Conservation (phyloP, 148 eudicot species). For the Rhododendron griersonianum region DNA sequence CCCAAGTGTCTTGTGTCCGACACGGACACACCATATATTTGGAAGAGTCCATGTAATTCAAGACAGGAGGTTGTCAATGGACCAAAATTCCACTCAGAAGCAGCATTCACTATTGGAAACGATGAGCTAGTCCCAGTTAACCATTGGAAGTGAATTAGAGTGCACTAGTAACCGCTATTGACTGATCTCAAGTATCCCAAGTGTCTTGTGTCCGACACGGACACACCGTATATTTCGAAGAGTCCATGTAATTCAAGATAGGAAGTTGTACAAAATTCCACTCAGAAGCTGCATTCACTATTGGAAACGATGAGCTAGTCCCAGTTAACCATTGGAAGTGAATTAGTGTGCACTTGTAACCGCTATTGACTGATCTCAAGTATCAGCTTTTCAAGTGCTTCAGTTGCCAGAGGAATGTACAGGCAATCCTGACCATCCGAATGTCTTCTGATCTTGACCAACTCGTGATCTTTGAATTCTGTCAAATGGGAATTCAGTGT, state of each 20-base stretch:
- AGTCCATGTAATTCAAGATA: background rate
- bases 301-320: background rate
- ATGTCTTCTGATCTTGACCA: slow-evolving; percentile 69
- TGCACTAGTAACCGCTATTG: slow-evolving; percentile 24
- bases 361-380: slow-evolving; percentile 58
- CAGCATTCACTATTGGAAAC: background rate
- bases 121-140: background rate
- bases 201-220: too few species aligned
- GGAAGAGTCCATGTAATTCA: too few species aligned
- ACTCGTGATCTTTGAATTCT: slow-evolving; percentile 91
- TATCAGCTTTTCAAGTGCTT: slow-evolving; percentile 73
- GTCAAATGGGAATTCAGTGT: slow-evolving; percentile 89
- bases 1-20: background rate
- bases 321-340: background rate
- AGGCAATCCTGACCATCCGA: slow-evolving; percentile 93
- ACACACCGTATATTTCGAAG: background rate
- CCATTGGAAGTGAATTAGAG: background rate
- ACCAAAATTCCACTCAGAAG: background rate
- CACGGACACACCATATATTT: background rate
- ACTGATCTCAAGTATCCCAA: slow-evolving; percentile 47
- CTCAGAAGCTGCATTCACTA: background rate
- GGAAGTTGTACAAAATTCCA: background rate
- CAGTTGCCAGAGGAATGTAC: slow-evolving; percentile 66
- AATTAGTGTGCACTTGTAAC: background rate
- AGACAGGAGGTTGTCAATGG: too few species aligned